Percentiles rank a stretch among this genome's conserved stretches.
These are phyloP conservation scores for Venturia oleaginea DNA, from an alignment of 2,329 filamentous ascomycete genomes.

Conservation along the genomic window DNA sequence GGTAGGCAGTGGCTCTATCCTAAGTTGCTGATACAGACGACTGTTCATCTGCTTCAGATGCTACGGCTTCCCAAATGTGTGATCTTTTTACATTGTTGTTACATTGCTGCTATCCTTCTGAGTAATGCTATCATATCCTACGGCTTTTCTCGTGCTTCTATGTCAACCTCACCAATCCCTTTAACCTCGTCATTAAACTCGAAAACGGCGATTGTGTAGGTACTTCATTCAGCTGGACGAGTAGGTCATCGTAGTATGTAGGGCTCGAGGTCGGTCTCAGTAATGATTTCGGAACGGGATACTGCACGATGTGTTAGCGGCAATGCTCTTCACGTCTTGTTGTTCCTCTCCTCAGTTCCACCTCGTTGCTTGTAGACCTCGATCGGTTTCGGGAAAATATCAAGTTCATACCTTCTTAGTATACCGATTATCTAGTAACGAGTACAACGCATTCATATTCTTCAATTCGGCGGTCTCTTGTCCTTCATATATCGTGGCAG, in stretches of 20 bases:
- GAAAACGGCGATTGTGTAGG: conserved; percentile 40
- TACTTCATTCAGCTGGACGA: conserved; percentile 44
- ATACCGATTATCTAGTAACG: conserved; percentile 52
- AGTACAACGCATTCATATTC: conserved; percentile 50
- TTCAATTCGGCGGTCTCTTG: conserved; percentile 27
- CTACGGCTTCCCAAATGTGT: too few relatives aligned
- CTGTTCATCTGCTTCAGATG: too few relatives aligned
- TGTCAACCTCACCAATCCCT: conserved; percentile 22
- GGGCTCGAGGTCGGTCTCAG: conserved; percentile 43
- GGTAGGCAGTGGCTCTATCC: too few relatives aligned
- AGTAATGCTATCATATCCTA: neutral
- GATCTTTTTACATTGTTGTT: neutral
- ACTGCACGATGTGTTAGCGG: conserved; percentile 23
- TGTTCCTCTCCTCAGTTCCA: neutral
- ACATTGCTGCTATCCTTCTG: neutral
- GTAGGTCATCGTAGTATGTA: conserved; percentile 43
- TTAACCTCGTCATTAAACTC: conserved; percentile 36
- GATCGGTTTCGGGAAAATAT: neutral
- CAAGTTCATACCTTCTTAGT: conserved; percentile 28
- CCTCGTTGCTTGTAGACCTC: neutral
- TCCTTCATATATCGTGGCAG: neutral
- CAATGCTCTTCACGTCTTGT: neutral
- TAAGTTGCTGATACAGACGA: too few relatives aligned
- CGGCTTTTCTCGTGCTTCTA: neutral
- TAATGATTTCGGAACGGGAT: conserved; percentile 37